A percentile compares a stretch with the other conserved stretches of the same genome.
Conservation (phyloP, 352 stramenopile species). For the Globisporangium polare region DNA sequence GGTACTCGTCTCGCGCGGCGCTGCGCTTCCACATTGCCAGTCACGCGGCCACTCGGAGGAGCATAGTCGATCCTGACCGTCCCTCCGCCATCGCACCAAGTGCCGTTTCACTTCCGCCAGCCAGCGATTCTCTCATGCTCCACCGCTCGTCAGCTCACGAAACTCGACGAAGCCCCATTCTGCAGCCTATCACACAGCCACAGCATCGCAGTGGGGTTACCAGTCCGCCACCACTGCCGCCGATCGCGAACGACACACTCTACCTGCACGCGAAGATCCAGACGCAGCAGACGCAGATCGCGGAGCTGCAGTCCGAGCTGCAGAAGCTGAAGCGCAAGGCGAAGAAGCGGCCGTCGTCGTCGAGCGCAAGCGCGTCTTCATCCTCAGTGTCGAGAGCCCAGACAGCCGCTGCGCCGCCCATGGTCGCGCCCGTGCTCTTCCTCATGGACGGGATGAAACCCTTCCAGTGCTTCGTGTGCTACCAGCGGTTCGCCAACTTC, state of each 20-base stretch:
- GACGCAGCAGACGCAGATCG: conserved; percentile 44
- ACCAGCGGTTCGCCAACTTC: conserved; percentile 57
- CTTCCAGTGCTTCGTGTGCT: conserved; percentile 57
- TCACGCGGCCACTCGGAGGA: conserved; percentile 18
- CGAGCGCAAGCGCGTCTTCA: not conserved
- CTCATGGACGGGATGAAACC: conserved; percentile 59
- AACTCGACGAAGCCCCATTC: not conserved
- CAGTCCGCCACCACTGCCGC: not conserved
- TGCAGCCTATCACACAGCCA: not conserved
- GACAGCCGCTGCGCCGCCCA: conserved; percentile 12
- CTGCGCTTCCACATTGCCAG: conserved; percentile 52
- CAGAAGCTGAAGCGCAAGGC: conserved; percentile 20
- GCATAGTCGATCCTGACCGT: not conserved
- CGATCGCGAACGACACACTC: not conserved
- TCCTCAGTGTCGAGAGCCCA: not conserved
- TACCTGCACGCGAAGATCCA: conserved; percentile 33
- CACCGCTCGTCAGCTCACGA: not conserved
- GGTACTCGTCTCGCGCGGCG: conserved; percentile 52
- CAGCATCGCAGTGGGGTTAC: not conserved
- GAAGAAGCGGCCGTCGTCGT: conserved; percentile 2
- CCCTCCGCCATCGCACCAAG: not conserved
- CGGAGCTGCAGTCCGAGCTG: conserved; percentile 32
- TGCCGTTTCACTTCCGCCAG: too few species aligned
- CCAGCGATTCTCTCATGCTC: not conserved
- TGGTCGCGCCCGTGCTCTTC: conserved; percentile 48